A percentile compares a stretch with the other conserved stretches of the same genome.
Evolutionary conservation across 345 rosid species (phyloP).

Genomic region (Leavenworthia alabamica): DNA sequence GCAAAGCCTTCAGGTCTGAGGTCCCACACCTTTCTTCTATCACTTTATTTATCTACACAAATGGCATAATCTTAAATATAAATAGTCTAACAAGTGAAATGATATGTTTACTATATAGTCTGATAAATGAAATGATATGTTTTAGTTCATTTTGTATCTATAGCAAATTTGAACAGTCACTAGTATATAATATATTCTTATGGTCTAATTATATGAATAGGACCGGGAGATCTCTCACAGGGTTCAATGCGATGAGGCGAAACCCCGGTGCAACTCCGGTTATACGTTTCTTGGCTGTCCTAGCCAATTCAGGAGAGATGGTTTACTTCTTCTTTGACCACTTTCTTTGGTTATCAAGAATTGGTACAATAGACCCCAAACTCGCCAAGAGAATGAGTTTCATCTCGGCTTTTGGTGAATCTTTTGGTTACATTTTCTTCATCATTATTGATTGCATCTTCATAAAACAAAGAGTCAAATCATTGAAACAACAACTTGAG

Average conservation of each 20-base stretch:
- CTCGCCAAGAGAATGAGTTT: slow-evolving; percentile 79
- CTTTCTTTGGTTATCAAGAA: slow-evolving; percentile 86
- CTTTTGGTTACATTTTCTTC: slow-evolving; percentile 89
- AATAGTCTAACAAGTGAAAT: background rate
- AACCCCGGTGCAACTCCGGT: slow-evolving; percentile 52
- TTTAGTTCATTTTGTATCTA: background rate
- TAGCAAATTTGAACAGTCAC: background rate
- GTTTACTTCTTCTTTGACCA: slow-evolving; percentile 94
- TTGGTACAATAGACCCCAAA: slow-evolving; percentile 63
- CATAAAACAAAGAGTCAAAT: slow-evolving; percentile 44
- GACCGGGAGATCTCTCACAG: slow-evolving; percentile 86
- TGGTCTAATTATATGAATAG: slow-evolving; percentile 19
- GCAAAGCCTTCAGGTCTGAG: slow-evolving; percentile 88
- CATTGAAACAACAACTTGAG: slow-evolving; percentile 43
- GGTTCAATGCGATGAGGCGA: slow-evolving; percentile 73
- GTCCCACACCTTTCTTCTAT: background rate
- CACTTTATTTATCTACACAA: slow-evolving; percentile 6
- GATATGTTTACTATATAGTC: background rate
- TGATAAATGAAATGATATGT: background rate
- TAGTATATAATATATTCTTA: too few relatives aligned
- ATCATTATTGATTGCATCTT: slow-evolving; percentile 54
- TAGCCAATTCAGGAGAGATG: slow-evolving; percentile 93
- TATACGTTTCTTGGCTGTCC: slow-evolving; percentile 45
- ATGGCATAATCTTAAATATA: slow-evolving; percentile 17
- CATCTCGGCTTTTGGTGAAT: slow-evolving; percentile 91